Evolutionary conservation across 129 eudicot genomes (phyloP).

Genomic region (Centaurea solstitialis): DNA sequence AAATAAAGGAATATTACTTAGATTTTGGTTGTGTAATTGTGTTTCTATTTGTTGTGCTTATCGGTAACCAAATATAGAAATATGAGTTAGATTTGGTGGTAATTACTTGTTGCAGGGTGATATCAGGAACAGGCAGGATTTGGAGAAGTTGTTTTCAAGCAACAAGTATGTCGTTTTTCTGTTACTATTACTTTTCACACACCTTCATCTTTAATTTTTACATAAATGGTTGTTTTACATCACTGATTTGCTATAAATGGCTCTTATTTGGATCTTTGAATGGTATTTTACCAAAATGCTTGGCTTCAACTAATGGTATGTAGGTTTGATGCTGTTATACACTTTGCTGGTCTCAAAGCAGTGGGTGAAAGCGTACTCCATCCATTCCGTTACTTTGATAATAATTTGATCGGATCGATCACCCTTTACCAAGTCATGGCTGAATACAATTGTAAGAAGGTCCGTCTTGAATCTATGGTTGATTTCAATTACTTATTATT

Average conservation of each 20-base stretch:
- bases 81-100: constrained; percentile 4
- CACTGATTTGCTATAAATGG: not conserved
- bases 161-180: constrained; percentile 49
- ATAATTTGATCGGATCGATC: constrained; percentile 91
- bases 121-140: constrained; percentile 79
- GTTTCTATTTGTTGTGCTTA: not conserved
- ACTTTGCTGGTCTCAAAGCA: constrained; percentile 96
- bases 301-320: not conserved
- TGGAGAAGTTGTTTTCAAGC: constrained; percentile 83
- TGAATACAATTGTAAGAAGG: constrained; percentile 96
- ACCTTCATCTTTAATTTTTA: constrained; percentile 1
- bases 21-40: not conserved
- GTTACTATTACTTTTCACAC: not conserved
- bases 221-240: not conserved
- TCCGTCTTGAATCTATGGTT: constrained; percentile 24
- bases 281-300: not conserved
- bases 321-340: constrained; percentile 95
- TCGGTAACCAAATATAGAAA: not conserved
- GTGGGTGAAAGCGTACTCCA: constrained; percentile 92
- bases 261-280: not conserved
- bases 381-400: constrained; percentile 87
- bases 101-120: constrained; percentile 75
- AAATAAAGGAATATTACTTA: not conserved
- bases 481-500: not conserved
- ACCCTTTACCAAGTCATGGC: constrained; percentile 81